A percentile compares a stretch with the other conserved stretches of the same genome.
phyloP scores from a whole-genome alignment of 345 rosid species.

The Brassica napus region DNA sequence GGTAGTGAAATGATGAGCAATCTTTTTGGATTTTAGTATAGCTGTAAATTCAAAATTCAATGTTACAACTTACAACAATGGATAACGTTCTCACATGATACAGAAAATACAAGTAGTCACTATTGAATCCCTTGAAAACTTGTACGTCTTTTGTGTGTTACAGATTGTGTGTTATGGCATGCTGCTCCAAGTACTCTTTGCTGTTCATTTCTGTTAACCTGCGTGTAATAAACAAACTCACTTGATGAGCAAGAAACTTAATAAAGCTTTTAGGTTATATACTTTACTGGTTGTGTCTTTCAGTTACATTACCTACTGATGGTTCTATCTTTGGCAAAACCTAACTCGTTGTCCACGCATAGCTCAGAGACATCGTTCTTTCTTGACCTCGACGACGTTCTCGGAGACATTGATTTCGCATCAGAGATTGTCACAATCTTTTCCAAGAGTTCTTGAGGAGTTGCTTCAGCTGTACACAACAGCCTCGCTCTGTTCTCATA shows the following conservation, averaged over 20 bases:
- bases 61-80: constrained; percentile 25
- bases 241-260: not conserved
- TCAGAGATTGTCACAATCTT: constrained; percentile 74
- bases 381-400: constrained; percentile 83
- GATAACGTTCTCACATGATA: not conserved
- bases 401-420: constrained; percentile 70
- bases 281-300: not conserved
- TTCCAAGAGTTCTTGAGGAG: constrained; percentile 69
- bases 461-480: constrained; percentile 86
- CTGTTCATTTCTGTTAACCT: constrained; percentile 98
- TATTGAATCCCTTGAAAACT: constrained; percentile 1
- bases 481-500: constrained; percentile 85
- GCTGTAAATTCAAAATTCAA: constrained; percentile 27
- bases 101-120: constrained; percentile 21
- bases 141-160: constrained; percentile 5
- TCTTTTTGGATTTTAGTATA: not conserved
- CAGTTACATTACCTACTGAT: constrained; percentile 67
- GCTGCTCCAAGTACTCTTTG: constrained; percentile 86
- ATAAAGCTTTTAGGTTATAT: not conserved
- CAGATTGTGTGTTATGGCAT: constrained; percentile 37
- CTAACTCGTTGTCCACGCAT: constrained; percentile 93
- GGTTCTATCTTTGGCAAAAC: constrained; percentile 93
- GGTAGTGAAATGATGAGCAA: not conserved
- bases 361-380: constrained; percentile 76
- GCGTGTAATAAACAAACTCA: constrained; percentile 21